These are phyloP conservation scores for Suhomyces bribrorum DNA, from an alignment of 1,139 yeast species.

Conservation along the genomic window DNA sequence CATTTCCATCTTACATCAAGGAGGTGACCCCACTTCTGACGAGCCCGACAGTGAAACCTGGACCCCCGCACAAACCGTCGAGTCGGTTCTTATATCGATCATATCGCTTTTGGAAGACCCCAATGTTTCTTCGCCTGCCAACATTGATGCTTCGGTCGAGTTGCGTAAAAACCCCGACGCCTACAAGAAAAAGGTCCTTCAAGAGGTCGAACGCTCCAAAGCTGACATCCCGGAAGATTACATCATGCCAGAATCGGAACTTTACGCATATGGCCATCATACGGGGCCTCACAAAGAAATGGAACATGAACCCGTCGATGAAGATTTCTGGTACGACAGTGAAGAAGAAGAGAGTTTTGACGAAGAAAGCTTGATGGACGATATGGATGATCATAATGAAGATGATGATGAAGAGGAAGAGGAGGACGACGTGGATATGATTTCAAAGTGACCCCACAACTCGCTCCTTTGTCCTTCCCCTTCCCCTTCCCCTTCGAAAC, in stretches of 20 bases:
- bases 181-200: constrained; percentile 73
- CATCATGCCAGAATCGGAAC: constrained; percentile 67
- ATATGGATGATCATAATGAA: constrained; percentile 54
- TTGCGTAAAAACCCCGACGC: constrained; percentile 83
- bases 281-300: constrained; percentile 37
- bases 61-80: constrained; percentile 97
- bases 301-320: constrained; percentile 73
- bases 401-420: constrained; percentile 62
- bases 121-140: constrained; percentile 90
- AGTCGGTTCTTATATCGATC: constrained; percentile 83
- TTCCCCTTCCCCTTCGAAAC: no score
- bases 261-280: constrained; percentile 60
- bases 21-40: constrained; percentile 85
- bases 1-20: constrained; percentile 86
- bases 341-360: constrained; percentile 56
- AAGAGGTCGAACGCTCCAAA: constrained; percentile 83
- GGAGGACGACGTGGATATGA: constrained; percentile 43
- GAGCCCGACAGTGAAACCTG: constrained; percentile 93
- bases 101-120: constrained; percentile 92
- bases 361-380: constrained; percentile 57
- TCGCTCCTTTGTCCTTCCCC: no score
- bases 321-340: constrained; percentile 83
- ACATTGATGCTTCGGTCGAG: constrained; percentile 93
- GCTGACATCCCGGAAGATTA: constrained; percentile 85
- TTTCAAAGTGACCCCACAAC: constrained; percentile 7